These are phyloP conservation scores for Cryptomeria japonica DNA, from an alignment of 75 land plant genomes.

Conservation along the genomic window DNA sequence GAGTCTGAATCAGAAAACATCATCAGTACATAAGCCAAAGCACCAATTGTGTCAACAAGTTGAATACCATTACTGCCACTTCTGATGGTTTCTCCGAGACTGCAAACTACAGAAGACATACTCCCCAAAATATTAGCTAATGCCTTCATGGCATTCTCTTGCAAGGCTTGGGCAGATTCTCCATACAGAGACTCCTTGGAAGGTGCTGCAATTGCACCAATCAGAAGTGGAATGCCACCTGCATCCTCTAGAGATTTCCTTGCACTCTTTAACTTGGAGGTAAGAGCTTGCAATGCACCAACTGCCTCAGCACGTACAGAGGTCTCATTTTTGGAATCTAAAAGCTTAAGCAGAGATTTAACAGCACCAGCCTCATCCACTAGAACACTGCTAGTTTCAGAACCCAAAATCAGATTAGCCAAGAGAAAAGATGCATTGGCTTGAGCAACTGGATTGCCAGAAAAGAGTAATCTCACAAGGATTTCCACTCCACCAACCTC, in stretches of 20 bases:
- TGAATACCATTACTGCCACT: constrained; percentile 22
- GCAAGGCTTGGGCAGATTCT: constrained; percentile 35
- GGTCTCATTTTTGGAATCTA: constrained; percentile 28
- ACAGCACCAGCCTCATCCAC: constrained; percentile 29
- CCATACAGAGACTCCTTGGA: constrained; percentile 37
- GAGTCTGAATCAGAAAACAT: constrained; percentile 26
- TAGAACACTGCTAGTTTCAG: constrained; percentile 31
- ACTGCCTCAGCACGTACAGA: constrained; percentile 59
- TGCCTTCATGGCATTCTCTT: constrained; percentile 54
- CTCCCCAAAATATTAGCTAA: constrained; percentile 44
- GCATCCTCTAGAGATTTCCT: constrained; percentile 30
- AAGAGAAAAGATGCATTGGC: constrained; percentile 51
- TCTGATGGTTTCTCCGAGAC: constrained; percentile 31
- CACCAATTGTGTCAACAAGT: constrained; percentile 42
- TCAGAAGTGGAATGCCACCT: constrained; percentile 38
- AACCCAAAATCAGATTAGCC: constrained; percentile 43
- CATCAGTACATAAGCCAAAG: constrained; percentile 46
- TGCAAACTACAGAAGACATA: constrained; percentile 35
- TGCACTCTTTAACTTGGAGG: constrained; percentile 29
- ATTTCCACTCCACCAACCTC: constrained; percentile 44
- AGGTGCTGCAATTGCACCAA: constrained; percentile 45
- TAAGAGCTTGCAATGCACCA: constrained; percentile 41
- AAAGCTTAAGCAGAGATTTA: constrained; percentile 34
- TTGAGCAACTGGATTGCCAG: constrained; percentile 29
- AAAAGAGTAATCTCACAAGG: constrained; percentile 24